Conservation (phyloP, 2,329 filamentous ascomycete species). For the Ophiocordyceps camponoti-leonardi region DNA sequence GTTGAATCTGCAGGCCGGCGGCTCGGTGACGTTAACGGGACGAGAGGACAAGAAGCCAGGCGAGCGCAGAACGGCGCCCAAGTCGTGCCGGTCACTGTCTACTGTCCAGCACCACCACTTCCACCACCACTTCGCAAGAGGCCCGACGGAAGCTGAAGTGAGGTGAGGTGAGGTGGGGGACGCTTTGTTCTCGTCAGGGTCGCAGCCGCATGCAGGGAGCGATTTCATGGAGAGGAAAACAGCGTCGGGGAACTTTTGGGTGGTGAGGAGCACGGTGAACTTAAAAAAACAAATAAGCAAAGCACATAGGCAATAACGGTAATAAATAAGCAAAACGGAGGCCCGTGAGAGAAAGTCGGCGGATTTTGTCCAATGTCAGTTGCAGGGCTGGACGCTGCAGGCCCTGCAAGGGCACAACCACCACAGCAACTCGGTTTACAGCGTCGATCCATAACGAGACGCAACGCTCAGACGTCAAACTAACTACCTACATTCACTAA, state of each 20-base stretch:
- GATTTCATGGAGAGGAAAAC: not conserved
- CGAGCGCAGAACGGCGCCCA: slow-evolving; percentile 4
- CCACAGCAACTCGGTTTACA: not conserved
- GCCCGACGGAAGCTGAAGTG: not conserved
- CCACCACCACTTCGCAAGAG: too few relatives aligned
- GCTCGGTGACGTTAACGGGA: not conserved
- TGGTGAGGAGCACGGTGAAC: not conserved
- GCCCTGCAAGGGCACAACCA: not conserved
- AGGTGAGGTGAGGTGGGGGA: not conserved
- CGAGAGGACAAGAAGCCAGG: slow-evolving; percentile 1
- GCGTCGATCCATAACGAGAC: not conserved
- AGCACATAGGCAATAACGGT: not conserved
- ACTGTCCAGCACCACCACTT: too few relatives aligned
- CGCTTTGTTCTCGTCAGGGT: not conserved
- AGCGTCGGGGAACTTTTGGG: not conserved
- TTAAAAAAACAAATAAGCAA: not conserved
- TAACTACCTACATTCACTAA: too few relatives aligned
- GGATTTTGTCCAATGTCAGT: not conserved
- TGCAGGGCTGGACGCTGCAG: not conserved
- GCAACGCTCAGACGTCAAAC: not conserved
- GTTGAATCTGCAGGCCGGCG: not conserved
- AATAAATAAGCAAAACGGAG: not conserved
- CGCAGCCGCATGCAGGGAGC: not conserved
- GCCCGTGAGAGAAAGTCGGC: not conserved
- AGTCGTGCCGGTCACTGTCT: not conserved